A percentile compares a stretch with the other conserved stretches of the same genome.
Conservation (phyloP, 2,329 filamentous ascomycete genomes). For the Fusarium sp. region DNA sequence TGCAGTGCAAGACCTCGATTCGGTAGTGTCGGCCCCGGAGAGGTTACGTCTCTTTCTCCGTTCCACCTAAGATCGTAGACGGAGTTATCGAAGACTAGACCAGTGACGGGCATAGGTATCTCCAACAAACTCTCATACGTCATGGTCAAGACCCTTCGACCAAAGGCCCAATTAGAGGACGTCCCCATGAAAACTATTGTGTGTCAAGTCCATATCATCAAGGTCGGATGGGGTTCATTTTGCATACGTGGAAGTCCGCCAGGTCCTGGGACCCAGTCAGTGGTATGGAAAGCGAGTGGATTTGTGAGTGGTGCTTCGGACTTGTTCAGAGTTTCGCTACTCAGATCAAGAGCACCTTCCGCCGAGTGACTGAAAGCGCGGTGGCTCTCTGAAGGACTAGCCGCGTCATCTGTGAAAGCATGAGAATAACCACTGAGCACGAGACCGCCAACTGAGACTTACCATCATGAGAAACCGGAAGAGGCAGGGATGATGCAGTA, state of each 20-base stretch:
- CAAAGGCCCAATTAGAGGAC: slow-evolving; percentile 43
- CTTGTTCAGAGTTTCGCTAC: neutral
- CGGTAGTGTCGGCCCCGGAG: no score
- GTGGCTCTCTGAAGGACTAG: neutral
- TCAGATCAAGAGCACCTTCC: no score
- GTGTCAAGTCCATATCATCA: no score
- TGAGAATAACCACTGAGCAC: no score
- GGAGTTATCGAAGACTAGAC: slow-evolving; percentile 27
- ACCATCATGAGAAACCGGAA: no score
- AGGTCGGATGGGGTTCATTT: no score
- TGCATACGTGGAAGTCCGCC: neutral
- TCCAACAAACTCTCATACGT: slow-evolving; percentile 34
- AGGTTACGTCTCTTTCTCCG: neutral
- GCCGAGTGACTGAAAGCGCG: neutral
- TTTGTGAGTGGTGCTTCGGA: slow-evolving; percentile 35
- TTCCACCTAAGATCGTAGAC: slow-evolving; percentile 39
- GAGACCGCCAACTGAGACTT: no score
- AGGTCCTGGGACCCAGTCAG: slow-evolving; percentile 38
- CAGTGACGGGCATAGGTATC: slow-evolving; percentile 24
- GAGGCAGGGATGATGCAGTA: no score
- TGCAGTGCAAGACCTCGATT: no score
- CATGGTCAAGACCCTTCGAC: slow-evolving; percentile 40
- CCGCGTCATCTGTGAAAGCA: no score
- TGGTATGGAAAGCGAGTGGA: slow-evolving; percentile 39
- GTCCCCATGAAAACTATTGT: slow-evolving; percentile 38